Percentiles rank a stretch among this genome's conserved stretches.
Evolutionary conservation across 176 grass and related monocot species (phyloP).

Genomic region (Raddia guianensis): DNA sequence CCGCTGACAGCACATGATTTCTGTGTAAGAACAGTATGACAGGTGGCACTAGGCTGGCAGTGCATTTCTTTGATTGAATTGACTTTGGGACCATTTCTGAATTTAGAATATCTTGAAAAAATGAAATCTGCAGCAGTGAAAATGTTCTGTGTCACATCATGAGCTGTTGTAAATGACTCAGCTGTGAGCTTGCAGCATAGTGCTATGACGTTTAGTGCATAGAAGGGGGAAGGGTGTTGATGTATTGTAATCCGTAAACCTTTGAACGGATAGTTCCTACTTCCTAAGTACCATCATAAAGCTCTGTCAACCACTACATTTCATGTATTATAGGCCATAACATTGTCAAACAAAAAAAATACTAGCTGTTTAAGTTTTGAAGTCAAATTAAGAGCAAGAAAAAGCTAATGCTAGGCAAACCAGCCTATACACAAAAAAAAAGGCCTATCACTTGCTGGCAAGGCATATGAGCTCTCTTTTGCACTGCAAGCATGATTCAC

Average conservation of each 20-base stretch:
- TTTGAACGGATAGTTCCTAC: not conserved
- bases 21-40: not conserved
- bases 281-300: not conserved
- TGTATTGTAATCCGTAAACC: not conserved
- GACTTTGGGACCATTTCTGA: not conserved
- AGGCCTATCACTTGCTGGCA: not conserved
- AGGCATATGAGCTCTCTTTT: constrained; percentile 11
- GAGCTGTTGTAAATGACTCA: not conserved
- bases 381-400: not conserved
- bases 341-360: not conserved
- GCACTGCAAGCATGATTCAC: not conserved
- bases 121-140: not conserved
- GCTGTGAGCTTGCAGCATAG: not conserved
- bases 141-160: constrained; percentile 17
- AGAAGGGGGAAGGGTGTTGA: not conserved
- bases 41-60: not conserved
- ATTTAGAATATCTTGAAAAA: not conserved
- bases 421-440: constrained; percentile 12
- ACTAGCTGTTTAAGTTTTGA: not conserved
- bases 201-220: not conserved
- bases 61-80: constrained; percentile 13
- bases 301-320: not conserved
- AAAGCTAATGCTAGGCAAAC: constrained; percentile 1
- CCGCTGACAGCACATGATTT: constrained; percentile 1
- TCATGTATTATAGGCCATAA: constrained; percentile 2